These are phyloP conservation scores for Eimeria mitis DNA, from an alignment of 169 alveolate species.

Conservation along the genomic window DNA sequence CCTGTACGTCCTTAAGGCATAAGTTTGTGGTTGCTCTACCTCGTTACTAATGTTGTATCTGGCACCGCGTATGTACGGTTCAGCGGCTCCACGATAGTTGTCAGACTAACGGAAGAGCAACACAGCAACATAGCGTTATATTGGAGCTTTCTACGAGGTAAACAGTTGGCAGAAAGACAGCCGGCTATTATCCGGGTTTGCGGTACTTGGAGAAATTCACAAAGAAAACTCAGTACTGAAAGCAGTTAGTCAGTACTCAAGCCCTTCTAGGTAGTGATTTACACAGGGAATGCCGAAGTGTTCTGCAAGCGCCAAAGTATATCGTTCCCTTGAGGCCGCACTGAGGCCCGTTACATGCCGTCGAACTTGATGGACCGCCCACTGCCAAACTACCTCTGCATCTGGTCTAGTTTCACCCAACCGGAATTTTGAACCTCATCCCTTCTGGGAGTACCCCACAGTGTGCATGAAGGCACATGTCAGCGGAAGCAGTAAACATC, in stretches of 20 bases:
- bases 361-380: too few species aligned
- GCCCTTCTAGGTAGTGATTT: background rate
- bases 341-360: background rate
- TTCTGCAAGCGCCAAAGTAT: background rate
- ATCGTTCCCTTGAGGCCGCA: background rate
- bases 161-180: background rate
- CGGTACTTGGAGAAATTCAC: background rate
- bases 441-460: too few species aligned
- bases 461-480: background rate
- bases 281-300: background rate
- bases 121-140: background rate
- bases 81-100: background rate
- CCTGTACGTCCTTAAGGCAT: background rate
- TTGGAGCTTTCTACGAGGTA: background rate
- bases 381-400: background rate
- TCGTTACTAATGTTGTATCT: background rate
- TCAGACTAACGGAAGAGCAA: background rate
- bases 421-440: background rate
- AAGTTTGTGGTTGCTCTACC: background rate
- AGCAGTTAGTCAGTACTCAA: background rate
- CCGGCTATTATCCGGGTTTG: background rate
- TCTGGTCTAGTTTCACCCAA: background rate
- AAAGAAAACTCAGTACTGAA: background rate
- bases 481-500: background rate
- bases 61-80: background rate